Percentiles rank a stretch among this genome's conserved stretches.
These are phyloP conservation scores for Phycomyces blakesleeanus DNA, from an alignment of 192 early-diverging fungal species.

Conservation along the genomic window DNA sequence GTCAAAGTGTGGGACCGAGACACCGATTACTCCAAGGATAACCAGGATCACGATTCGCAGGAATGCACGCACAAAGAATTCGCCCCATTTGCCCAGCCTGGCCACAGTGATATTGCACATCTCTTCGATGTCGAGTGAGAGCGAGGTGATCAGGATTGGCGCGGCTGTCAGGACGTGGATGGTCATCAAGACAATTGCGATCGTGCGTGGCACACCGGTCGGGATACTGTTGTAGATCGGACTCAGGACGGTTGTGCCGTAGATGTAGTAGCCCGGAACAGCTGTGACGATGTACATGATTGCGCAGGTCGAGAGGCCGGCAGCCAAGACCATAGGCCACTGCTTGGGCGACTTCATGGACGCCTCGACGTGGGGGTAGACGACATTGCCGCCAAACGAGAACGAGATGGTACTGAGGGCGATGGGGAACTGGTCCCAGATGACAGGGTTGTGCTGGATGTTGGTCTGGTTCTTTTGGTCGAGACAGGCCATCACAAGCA, in stretches of 20 bases:
- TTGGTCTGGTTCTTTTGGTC: conserved; percentile 45
- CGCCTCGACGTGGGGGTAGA: conserved; percentile 67
- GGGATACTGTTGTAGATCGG: conserved; percentile 61
- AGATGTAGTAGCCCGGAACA: conserved; percentile 58
- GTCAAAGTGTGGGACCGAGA: conserved; percentile 75
- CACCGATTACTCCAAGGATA: conserved; percentile 51
- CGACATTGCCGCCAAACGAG: conserved; percentile 67
- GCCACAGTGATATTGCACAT: conserved; percentile 42
- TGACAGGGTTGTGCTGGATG: conserved; percentile 36
- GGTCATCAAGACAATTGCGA: conserved; percentile 57
- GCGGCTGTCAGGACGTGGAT: conserved; percentile 63
- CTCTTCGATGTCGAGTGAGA: conserved; percentile 59
- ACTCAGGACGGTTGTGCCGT: conserved; percentile 48
- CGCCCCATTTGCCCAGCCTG: conserved; percentile 28
- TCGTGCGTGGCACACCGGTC: conserved; percentile 39
- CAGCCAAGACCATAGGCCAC: conserved; percentile 53
- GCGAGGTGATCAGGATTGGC: conserved; percentile 63
- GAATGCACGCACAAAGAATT: conserved; percentile 40
- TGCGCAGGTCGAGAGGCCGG: conserved; percentile 51
- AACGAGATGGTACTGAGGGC: conserved; percentile 64
- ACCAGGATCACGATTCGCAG: conserved; percentile 52
- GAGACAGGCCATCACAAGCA: conserved; percentile 42
- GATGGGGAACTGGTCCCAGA: conserved; percentile 51
- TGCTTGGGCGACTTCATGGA: conserved; percentile 55
- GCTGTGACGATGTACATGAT: conserved; percentile 62